Percentiles rank a stretch among this genome's conserved stretches.
These are phyloP conservation scores for Pancytospora philotis DNA, from an alignment of 371 early-diverging fungal genomes.

Conservation along the genomic window DNA sequence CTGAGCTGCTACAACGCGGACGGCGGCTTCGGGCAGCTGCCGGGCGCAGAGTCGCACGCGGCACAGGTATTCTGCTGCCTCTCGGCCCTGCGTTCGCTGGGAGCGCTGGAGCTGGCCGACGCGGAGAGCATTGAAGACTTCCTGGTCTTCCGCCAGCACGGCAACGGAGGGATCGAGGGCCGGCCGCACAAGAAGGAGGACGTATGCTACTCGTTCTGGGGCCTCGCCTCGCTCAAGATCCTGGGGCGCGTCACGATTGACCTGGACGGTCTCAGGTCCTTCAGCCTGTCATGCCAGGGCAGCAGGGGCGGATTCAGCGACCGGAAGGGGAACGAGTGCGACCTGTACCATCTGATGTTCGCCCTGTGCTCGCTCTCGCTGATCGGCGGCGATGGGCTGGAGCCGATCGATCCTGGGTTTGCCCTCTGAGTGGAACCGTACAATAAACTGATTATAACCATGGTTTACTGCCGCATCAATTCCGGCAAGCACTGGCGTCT, in stretches of 20 bases:
- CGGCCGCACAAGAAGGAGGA: conserved; percentile 90
- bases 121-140: conserved; percentile 69
- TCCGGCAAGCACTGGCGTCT: too few species aligned
- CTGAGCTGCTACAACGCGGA: conserved; percentile 75
- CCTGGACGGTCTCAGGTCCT: conserved; percentile 64
- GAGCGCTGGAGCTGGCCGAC: conserved; percentile 66
- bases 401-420: conserved; percentile 39
- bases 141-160: conserved; percentile 78
- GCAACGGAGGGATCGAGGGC: conserved; percentile 84
- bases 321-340: conserved; percentile 75
- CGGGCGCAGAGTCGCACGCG: conserved; percentile 84
- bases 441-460: too few species aligned
- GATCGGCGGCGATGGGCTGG: conserved; percentile 24
- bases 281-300: conserved; percentile 71
- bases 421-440: conserved; percentile 34
- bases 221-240: conserved; percentile 73
- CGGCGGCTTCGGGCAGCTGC: conserved; percentile 82
- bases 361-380: conserved; percentile 67
- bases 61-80: conserved; percentile 78
- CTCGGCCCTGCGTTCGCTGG: conserved; percentile 69
- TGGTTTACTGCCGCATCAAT: too few species aligned
- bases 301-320: conserved; percentile 86
- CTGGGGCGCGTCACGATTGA: conserved; percentile 70
- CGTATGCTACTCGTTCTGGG: conserved; percentile 98
- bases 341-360: conserved; percentile 89